Evolutionary conservation across 2,329 filamentous ascomycete genomes (phyloP), one percentile per base, ranked within the genome.

Genomic region (Mycosphaerella sp.): DNA sequence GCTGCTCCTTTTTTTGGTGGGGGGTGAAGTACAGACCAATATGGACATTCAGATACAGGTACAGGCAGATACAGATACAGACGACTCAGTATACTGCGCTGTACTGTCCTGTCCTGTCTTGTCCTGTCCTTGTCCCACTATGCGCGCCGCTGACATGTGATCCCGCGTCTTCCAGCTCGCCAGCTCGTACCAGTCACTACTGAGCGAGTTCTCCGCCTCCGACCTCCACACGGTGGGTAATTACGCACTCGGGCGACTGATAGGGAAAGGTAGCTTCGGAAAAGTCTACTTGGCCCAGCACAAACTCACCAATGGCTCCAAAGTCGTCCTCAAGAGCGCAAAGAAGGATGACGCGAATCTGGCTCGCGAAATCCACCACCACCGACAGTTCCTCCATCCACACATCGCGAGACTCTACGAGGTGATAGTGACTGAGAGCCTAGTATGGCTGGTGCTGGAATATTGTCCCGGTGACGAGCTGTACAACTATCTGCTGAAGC

Each of bases 261-360:
- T 98, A 67, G 93, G 93, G 60, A 98, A 97, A 68, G 93, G 93
- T 52, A 96, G 90, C 58, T 98, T 98, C 71, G 93, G 93, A 64
- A 97, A 96, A 73, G 93, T 98, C 64, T 98, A 98, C 70, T 79
- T 98, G 53, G 93, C 91, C 52, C 83, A 85, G 41, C 93, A 98
- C 71, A 97, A 96, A 71, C 88, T 98, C 70, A 97, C 89, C 65
- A 96, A 96, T 82, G 91, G 90, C 65, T 95, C 90, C 67, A 97
- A 96, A 82, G 93, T 98, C 63, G 93, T 98, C 32, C 87, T 98
- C 72, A 98, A 98, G 73, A 96, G 90, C 55, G 93, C 93, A 57
- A 91, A 93, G 68, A 96, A 95, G 70, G 86, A 90, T 67, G 93
- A 98, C 70, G 82, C 88, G 49, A 98, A 98, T 68, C 84, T 98